Conservation (phyloP, 768 basidiomycete genomes). For the Pisolithus sp. region DNA sequence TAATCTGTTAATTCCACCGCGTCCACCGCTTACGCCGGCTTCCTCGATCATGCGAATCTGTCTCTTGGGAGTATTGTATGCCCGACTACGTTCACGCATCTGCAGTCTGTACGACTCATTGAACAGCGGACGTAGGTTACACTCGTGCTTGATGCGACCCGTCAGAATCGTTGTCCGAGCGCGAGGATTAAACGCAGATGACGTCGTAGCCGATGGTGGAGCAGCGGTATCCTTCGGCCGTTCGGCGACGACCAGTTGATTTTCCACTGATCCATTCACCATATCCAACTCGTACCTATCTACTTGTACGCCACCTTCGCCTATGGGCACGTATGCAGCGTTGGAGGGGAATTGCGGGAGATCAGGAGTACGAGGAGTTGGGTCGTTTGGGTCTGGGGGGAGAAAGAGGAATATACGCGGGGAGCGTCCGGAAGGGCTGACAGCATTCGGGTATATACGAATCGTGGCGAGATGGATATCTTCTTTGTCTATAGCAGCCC, state of each 20-base stretch:
- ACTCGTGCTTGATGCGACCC: slow-evolving; percentile 77
- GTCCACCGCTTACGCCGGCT: slow-evolving; percentile 57
- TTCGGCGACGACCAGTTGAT: slow-evolving; percentile 82
- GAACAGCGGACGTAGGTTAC: slow-evolving; percentile 63
- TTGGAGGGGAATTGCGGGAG: slow-evolving; percentile 23
- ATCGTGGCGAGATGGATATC: slow-evolving; percentile 80
- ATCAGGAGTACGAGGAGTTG: slow-evolving; percentile 21
- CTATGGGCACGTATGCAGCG: slow-evolving; percentile 25
- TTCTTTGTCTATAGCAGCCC: slow-evolving; percentile 69
- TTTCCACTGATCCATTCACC: slow-evolving; percentile 78
- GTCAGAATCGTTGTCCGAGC: slow-evolving; percentile 75
- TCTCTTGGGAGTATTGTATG: slow-evolving; percentile 59
- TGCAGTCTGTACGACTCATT: slow-evolving; percentile 63
- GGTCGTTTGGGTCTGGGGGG: slow-evolving; percentile 48
- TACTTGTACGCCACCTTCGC: slow-evolving; percentile 25
- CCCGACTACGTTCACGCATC: slow-evolving; percentile 59
- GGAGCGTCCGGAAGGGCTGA: slow-evolving; percentile 38
- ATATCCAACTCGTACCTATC: slow-evolving; percentile 86
- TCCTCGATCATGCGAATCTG: slow-evolving; percentile 74
- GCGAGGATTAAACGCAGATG: slow-evolving; percentile 43
- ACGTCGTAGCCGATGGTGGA: slow-evolving; percentile 31
- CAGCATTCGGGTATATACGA: slow-evolving; percentile 60
- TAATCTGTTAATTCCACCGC: slow-evolving; percentile 70
- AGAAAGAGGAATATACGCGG: slow-evolving; percentile 63
- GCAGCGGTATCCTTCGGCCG: slow-evolving; percentile 58